A percentile compares a stretch with the other conserved stretches of the same genome.
These are phyloP conservation scores for Fusarium torulosum DNA, from an alignment of 2,329 filamentous ascomycete genomes.

Conservation along the genomic window DNA sequence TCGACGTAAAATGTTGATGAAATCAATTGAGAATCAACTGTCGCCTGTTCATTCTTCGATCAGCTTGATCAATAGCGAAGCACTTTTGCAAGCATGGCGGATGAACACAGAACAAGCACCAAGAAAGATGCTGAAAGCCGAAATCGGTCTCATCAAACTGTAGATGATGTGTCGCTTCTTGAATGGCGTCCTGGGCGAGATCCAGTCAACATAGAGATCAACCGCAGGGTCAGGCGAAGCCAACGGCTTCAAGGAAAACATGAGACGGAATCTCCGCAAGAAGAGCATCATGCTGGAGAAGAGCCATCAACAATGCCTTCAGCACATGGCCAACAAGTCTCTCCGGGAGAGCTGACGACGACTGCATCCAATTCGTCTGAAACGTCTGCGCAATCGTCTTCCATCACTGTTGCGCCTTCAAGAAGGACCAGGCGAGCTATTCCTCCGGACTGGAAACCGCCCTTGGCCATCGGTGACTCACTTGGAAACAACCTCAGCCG, in stretches of 20 bases:
- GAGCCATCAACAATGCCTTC: background rate
- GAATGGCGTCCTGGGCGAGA: conserved; percentile 41
- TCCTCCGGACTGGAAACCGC: conserved; percentile 41
- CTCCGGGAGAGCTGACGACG: background rate
- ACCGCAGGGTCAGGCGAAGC: conserved; percentile 26
- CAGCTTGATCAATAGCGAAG: background rate
- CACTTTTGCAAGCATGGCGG: conserved; percentile 15
- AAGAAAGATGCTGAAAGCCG: background rate
- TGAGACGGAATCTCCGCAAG: background rate
- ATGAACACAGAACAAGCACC: conserved; percentile 2
- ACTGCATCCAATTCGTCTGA: background rate
- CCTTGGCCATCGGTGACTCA: conserved; percentile 41
- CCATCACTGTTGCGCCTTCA: background rate
- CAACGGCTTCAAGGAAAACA: conserved; percentile 9
- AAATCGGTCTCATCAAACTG: background rate
- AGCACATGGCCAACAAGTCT: background rate
- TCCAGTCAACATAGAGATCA: conserved; percentile 37
- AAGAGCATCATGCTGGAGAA: background rate
- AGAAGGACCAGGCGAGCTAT: conserved; percentile 15
- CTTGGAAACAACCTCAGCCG: conserved; percentile 43
- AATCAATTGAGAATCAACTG: background rate
- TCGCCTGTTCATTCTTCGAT: background rate
- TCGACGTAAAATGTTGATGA: background rate
- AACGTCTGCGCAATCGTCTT: background rate
- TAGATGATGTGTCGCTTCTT: background rate